Conservation (phyloP, 495 filamentous ascomycete genomes). For the Collariella sp. region DNA sequence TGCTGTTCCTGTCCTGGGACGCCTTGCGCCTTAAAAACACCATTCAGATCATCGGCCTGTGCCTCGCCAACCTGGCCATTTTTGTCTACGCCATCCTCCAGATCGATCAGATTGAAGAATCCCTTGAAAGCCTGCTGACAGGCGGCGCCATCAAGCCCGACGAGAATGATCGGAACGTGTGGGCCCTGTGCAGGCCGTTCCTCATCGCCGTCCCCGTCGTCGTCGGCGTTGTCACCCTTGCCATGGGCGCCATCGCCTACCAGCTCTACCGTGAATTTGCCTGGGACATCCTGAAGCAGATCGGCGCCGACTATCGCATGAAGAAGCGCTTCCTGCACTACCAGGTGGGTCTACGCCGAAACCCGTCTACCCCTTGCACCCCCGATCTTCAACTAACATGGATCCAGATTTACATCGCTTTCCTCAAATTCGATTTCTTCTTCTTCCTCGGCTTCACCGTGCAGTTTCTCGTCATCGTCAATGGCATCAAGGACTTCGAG, state of each 20-base stretch:
- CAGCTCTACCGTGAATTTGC: conserved; percentile 98
- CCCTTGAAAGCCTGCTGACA: conserved; percentile 44
- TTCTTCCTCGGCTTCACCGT: conserved; percentile 98
- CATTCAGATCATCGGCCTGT: conserved; percentile 95
- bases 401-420: conserved; percentile 83
- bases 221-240: conserved; percentile 63
- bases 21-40: conserved; percentile 92
- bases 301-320: conserved; percentile 93
- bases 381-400: not conserved
- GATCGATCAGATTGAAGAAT: conserved; percentile 73
- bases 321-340: conserved; percentile 94
- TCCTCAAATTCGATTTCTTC: conserved; percentile 99
- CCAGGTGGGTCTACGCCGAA: conserved; percentile 55
- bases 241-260: conserved; percentile 72
- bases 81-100: conserved; percentile 89
- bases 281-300: conserved; percentile 99
- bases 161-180: conserved; percentile 42
- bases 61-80: conserved; percentile 81
- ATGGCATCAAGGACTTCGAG: conserved; percentile 57
- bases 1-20: conserved; percentile 82
- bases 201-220: conserved; percentile 80
- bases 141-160: conserved; percentile 30
- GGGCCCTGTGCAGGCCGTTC: conserved; percentile 59
- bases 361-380: no score
- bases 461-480: conserved; percentile 91